Percentiles rank a stretch among this genome's conserved stretches.
Evolutionary conservation across 192 early-diverging fungal species (phyloP).

Genomic region (Rhizophlyctis rosea): DNA sequence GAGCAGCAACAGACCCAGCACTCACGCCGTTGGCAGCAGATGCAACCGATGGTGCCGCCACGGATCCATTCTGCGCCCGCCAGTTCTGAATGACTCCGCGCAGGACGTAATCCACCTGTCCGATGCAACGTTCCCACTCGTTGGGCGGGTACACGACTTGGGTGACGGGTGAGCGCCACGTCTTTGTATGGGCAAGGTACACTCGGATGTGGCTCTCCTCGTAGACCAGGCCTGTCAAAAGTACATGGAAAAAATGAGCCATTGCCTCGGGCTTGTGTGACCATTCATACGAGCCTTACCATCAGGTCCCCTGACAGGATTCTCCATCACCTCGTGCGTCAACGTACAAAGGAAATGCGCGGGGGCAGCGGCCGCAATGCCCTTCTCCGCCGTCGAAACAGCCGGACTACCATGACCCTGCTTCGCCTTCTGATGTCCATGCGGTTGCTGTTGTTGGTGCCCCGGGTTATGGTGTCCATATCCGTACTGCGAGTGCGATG

Average conservation of each 20-base stretch:
- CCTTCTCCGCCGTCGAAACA: neutral
- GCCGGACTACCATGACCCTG: neutral
- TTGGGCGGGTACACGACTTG: neutral
- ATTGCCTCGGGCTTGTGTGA: neutral
- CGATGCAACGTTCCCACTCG: neutral
- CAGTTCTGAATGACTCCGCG: neutral
- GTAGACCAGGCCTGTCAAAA: neutral
- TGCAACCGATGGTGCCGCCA: too few relatives aligned
- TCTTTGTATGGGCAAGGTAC: neutral
- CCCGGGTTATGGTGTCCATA: neutral
- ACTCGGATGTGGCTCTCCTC: neutral
- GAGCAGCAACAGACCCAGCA: too few relatives aligned
- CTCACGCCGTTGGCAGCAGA: too few relatives aligned
- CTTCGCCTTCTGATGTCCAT: neutral
- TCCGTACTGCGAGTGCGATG: neutral
- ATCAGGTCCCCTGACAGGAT: conserved; percentile 22
- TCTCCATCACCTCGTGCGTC: conserved; percentile 15
- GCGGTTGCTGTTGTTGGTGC: neutral
- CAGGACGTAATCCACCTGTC: neutral
- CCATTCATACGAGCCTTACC: conserved; percentile 5
- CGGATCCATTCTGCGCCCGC: too few relatives aligned
- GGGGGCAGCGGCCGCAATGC: conserved; percentile 2
- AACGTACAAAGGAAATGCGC: conserved; percentile 17
- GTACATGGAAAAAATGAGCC: neutral
- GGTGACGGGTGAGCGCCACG: neutral